A percentile compares a stretch with the other conserved stretches of the same genome.
Conservation (phyloP, 1,284 basidiomycete genomes). For the Caloboletus firmus region DNA sequence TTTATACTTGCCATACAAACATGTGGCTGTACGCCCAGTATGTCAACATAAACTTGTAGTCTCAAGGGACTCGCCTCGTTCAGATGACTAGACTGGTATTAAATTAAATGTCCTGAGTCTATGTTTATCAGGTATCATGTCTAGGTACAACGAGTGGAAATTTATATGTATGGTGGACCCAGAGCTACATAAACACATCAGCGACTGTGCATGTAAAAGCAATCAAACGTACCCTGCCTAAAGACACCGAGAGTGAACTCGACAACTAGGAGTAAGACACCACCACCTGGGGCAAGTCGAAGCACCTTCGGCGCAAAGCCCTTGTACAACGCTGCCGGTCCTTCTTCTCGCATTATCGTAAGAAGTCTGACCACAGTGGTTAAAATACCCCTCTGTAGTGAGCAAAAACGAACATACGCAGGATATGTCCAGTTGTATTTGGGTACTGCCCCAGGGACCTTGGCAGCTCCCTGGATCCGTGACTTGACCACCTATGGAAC, state of each 20-base stretch:
- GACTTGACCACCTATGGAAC: slow-evolving; percentile 81
- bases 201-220: neutral
- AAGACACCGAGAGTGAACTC: slow-evolving; percentile 79
- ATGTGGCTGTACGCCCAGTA: slow-evolving; percentile 17
- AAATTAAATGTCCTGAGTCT: neutral
- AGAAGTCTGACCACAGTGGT: slow-evolving; percentile 45
- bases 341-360: slow-evolving; percentile 89
- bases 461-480: slow-evolving; percentile 81
- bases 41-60: neutral
- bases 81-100: neutral
- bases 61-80: neutral
- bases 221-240: slow-evolving; percentile 57
- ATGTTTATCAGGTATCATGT: slow-evolving; percentile 4
- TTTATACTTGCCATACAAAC: slow-evolving; percentile 6
- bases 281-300: slow-evolving; percentile 90
- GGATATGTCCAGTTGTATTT: slow-evolving; percentile 97
- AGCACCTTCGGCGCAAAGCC: slow-evolving; percentile 88
- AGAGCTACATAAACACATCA: slow-evolving; percentile 22
- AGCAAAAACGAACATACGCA: slow-evolving; percentile 41
- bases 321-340: slow-evolving; percentile 88
- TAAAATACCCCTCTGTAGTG: neutral
- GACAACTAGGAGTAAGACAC: slow-evolving; percentile 90
- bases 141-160: slow-evolving; percentile 1
- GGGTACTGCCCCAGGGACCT: slow-evolving; percentile 64
- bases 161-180: slow-evolving; percentile 38